These are phyloP conservation scores for Litchi chinensis DNA, from an alignment of 345 rosid species.

Conservation along the genomic window DNA sequence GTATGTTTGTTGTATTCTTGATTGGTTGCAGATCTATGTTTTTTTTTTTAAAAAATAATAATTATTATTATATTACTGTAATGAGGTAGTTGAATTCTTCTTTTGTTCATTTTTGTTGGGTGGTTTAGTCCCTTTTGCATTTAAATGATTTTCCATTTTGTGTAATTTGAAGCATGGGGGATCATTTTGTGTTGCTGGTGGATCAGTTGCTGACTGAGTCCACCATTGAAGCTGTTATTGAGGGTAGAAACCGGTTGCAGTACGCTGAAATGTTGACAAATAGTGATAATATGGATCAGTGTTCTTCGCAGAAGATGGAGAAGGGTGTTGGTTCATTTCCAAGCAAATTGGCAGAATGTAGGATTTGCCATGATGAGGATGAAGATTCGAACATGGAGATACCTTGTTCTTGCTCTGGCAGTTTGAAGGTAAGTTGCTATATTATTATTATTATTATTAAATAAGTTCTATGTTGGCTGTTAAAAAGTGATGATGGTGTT, in stretches of 20 bases:
- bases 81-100: not conserved
- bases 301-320: constrained; percentile 37
- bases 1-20: not conserved
- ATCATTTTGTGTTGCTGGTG: constrained; percentile 67
- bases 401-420: constrained; percentile 87
- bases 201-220: constrained; percentile 57
- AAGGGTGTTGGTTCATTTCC: constrained; percentile 36
- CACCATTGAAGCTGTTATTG: constrained; percentile 44
- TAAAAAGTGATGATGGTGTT: not conserved
- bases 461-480: not conserved
- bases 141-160: not conserved
- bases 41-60: no score
- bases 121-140: not conserved
- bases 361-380: constrained; percentile 94
- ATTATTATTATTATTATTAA: not conserved
- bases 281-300: constrained; percentile 26
- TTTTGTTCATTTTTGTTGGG: constrained; percentile 7
- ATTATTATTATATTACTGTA: not conserved
- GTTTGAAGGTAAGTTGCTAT: constrained; percentile 66
- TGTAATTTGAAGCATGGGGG: constrained; percentile 61
- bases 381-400: constrained; percentile 69
- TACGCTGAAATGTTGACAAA: constrained; percentile 22
- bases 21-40: constrained; percentile 21
- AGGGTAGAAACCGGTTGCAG: constrained; percentile 26
- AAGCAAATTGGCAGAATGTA: constrained; percentile 55